These are phyloP conservation scores for Cyamopsis tetragonoloba DNA, from an alignment of 306 rosid genomes.

Conservation along the genomic window DNA sequence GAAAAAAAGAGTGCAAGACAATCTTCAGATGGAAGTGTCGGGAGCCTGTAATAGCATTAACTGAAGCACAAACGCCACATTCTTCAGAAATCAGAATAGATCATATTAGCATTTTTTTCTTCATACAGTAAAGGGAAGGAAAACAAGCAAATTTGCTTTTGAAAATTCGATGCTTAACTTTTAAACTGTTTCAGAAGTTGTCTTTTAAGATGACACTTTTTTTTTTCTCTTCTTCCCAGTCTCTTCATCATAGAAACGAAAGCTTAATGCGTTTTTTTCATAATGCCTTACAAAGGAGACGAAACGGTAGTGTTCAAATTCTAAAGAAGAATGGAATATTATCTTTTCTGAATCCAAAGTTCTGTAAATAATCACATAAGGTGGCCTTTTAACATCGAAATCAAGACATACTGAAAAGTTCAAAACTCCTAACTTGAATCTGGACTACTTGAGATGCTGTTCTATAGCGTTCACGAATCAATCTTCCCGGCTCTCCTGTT, in stretches of 20 bases:
- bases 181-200: background rate
- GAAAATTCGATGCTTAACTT: background rate
- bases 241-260: background rate
- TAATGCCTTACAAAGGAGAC: background rate
- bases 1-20: background rate
- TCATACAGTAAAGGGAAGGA: background rate
- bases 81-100: constrained; percentile 1
- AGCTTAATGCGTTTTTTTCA: background rate
- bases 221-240: background rate
- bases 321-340: background rate
- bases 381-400: constrained; percentile 36
- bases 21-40: background rate
- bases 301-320: constrained; percentile 3
- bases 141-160: background rate
- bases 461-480: constrained; percentile 94
- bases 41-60: background rate
- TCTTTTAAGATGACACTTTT: background rate
- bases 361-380: constrained; percentile 21
- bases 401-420: constrained; percentile 70
- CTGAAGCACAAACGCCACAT: background rate
- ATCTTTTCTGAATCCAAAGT: constrained; percentile 1
- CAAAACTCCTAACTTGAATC: constrained; percentile 94
- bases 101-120: background rate
- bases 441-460: constrained; percentile 97
- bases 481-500: constrained; percentile 89